A percentile compares a stretch with the other conserved stretches of the same genome.
Evolutionary conservation across 1,284 basidiomycete genomes (phyloP).

Genomic region (Ganoderma multipileum): DNA sequence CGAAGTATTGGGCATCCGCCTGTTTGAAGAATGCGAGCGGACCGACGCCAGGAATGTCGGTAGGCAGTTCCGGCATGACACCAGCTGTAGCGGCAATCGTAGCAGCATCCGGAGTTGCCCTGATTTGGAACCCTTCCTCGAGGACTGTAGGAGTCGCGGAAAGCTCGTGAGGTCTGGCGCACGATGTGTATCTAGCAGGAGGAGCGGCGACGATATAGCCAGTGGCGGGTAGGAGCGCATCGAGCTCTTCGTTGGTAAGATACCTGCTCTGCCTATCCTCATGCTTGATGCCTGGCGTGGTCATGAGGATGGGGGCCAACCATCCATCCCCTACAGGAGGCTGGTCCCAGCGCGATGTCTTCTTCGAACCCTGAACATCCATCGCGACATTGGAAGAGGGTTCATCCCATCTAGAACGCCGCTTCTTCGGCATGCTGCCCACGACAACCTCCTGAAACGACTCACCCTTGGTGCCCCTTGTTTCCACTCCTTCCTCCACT

Average conservation of each 20-base stretch:
- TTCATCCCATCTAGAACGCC: conserved; percentile 94
- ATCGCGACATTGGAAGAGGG: conserved; percentile 71
- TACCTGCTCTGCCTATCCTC: conserved; percentile 96
- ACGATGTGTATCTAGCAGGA: conserved; percentile 91
- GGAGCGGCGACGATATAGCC: conserved; percentile 95
- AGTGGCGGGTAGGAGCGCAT: conserved; percentile 84
- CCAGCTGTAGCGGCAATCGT: conserved; percentile 92
- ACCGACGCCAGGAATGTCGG: conserved; percentile 98
- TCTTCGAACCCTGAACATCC: conserved; percentile 70
- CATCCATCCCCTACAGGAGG: conserved; percentile 68
- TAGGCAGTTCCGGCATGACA: conserved; percentile 94
- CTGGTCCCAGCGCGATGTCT: conserved; percentile 94
- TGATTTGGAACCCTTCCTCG: conserved; percentile 93
- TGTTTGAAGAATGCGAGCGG: conserved; percentile 98
- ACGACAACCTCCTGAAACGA: conserved; percentile 78
- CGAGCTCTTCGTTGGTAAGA: conserved; percentile 95
- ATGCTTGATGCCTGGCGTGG: conserved; percentile 79
- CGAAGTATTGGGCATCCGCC: conserved; percentile 98
- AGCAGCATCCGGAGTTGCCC: conserved; percentile 91
- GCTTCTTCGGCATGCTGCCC: conserved; percentile 83
- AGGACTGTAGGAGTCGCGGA: conserved; percentile 60
- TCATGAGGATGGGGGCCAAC: conserved; percentile 83
- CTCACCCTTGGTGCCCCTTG: conserved; percentile 63
- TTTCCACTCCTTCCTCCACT: conserved; percentile 66
- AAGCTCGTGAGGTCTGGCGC: conserved; percentile 73